These are phyloP conservation scores for Plasmopara halstedii DNA, from an alignment of 352 stramenopile species.

Conservation along the genomic window DNA sequence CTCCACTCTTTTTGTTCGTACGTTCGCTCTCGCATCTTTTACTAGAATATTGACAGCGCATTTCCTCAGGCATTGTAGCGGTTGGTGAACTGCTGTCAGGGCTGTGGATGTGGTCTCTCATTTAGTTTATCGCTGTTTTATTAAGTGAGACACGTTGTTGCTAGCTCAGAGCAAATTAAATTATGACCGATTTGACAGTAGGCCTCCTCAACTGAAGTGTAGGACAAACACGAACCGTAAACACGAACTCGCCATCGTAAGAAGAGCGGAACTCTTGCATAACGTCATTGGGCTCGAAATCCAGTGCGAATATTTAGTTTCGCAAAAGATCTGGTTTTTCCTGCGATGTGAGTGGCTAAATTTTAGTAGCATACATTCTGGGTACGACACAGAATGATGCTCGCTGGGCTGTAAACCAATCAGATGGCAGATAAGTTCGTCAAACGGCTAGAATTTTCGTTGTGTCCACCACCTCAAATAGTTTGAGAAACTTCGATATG, in stretches of 20 bases:
- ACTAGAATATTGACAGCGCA: slow-evolving; percentile 65
- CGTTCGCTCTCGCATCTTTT: slow-evolving; percentile 56
- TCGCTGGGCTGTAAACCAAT: slow-evolving; percentile 5
- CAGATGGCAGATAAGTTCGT: not conserved
- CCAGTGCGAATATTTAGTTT: slow-evolving; percentile 21
- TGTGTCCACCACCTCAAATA: slow-evolving; percentile 9
- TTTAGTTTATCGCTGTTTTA: too few relatives aligned
- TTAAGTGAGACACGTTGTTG: slow-evolving; percentile 18
- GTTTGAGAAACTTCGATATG: slow-evolving; percentile 15
- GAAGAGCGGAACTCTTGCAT: not conserved
- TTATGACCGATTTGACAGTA: slow-evolving; percentile 14
- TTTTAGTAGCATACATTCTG: not conserved
- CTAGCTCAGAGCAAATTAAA: slow-evolving; percentile 22
- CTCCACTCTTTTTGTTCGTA: slow-evolving; percentile 55
- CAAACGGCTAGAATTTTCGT: slow-evolving; percentile 10
- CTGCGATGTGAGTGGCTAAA: slow-evolving; percentile 5
- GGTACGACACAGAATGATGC: slow-evolving; percentile 3
- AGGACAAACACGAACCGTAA: slow-evolving; percentile 25
- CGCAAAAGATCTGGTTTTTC: slow-evolving; percentile 1
- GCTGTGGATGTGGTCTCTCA: slow-evolving; percentile 4
- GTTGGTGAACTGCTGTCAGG: slow-evolving; percentile 1
- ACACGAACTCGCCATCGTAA: slow-evolving; percentile 10
- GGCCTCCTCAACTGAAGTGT: slow-evolving; percentile 11
- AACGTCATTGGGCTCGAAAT: slow-evolving; percentile 15
- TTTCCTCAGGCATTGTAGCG: slow-evolving; percentile 20